Percentiles rank a stretch among this genome's conserved stretches.
Conservation (phyloP, 768 basidiomycete species). For the Trametes cubensis region DNA sequence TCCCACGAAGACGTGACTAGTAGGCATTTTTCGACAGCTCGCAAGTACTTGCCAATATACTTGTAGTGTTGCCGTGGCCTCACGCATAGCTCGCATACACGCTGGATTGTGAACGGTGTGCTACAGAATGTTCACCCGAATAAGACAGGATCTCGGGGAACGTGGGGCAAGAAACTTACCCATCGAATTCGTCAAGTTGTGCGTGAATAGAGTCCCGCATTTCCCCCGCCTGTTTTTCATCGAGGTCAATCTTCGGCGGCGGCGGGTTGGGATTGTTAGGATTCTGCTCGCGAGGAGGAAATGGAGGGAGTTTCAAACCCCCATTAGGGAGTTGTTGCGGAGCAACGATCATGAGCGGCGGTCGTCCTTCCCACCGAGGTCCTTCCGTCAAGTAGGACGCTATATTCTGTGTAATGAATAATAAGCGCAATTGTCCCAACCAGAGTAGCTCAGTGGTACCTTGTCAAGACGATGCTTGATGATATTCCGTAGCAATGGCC, state of each 20-base stretch:
- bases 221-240: slow-evolving; percentile 58
- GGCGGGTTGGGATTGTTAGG: slow-evolving; percentile 52
- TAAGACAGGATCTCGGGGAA: slow-evolving; percentile 9
- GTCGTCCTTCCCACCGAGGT: slow-evolving; percentile 30
- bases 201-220: slow-evolving; percentile 58
- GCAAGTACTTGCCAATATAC: slow-evolving; percentile 82
- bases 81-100: slow-evolving; percentile 80
- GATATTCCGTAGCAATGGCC: slow-evolving; percentile 67
- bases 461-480: slow-evolving; percentile 73
- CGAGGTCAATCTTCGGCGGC: slow-evolving; percentile 60
- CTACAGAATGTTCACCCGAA: slow-evolving; percentile 3
- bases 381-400: slow-evolving; percentile 34
- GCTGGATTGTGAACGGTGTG: slow-evolving; percentile 87
- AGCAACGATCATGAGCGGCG: slow-evolving; percentile 46
- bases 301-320: slow-evolving; percentile 73
- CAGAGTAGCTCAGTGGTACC: slow-evolving; percentile 40
- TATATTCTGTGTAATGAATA: slow-evolving; percentile 36
- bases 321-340: slow-evolving; percentile 47
- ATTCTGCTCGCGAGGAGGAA: slow-evolving; percentile 59
- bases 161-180: slow-evolving; percentile 44
- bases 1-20: slow-evolving; percentile 83
- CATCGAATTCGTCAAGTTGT: slow-evolving; percentile 75
- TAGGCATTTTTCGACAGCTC: slow-evolving; percentile 79
- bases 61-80: slow-evolving; percentile 73
- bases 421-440: neutral